Conservation (phyloP, 768 basidiomycete genomes). For the Mycena filopes region DNA sequence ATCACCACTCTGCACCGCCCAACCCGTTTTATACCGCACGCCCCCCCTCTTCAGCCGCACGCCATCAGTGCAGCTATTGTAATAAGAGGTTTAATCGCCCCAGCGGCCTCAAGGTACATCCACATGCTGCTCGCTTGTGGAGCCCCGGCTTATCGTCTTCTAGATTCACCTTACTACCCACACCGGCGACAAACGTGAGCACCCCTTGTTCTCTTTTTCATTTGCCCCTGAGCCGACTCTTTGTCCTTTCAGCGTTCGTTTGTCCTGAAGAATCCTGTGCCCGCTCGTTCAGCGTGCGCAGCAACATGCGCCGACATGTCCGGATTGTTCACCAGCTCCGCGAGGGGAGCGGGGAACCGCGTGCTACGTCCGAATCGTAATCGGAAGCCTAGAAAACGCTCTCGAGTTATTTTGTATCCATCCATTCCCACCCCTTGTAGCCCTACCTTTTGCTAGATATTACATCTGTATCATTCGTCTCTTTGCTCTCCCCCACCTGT, state of each 20-base stretch:
- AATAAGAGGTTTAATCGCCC: conserved; percentile 69
- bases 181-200: conserved; percentile 71
- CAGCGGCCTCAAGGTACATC: conserved; percentile 63
- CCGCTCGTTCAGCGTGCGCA: conserved; percentile 73
- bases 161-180: conserved; percentile 73
- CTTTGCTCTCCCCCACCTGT: conserved; percentile 16
- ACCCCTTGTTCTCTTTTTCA: conserved; percentile 19
- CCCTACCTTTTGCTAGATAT: conserved; percentile 15
- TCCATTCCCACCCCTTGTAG: conserved; percentile 35
- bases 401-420: conserved; percentile 34
- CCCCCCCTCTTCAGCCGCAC: conserved; percentile 38
- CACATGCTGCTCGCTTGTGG: conserved; percentile 46
- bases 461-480: conserved; percentile 25
- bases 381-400: conserved; percentile 32
- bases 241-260: conserved; percentile 57
- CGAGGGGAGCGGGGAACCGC: conserved; percentile 35
- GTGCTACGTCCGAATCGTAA: conserved; percentile 32
- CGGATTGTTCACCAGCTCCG: conserved; percentile 44
- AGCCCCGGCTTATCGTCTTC: conserved; percentile 64
- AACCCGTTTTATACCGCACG: conserved; percentile 34
- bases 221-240: conserved; percentile 16
- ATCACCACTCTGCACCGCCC: conserved; percentile 17
- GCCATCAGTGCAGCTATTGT: conserved; percentile 67
- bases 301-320: conserved; percentile 76
- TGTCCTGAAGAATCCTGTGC: conserved; percentile 74